These are phyloP conservation scores for Pythium grandisporangium DNA, from an alignment of 352 stramenopile genomes.

Conservation along the genomic window DNA sequence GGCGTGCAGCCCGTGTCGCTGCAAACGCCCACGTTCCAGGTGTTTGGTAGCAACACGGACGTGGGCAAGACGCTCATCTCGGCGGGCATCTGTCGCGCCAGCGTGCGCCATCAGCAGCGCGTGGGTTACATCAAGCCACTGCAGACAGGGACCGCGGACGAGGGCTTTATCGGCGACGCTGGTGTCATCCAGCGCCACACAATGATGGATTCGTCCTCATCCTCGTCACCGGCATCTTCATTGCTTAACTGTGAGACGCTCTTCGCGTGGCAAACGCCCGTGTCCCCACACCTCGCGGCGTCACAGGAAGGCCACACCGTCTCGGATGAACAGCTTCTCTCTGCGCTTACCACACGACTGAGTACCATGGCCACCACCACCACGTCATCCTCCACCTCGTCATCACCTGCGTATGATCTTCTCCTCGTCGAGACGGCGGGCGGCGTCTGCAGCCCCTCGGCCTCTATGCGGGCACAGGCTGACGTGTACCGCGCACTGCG, in stretches of 20 bases:
- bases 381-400: too few relatives aligned
- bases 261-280: slow-evolving; percentile 90
- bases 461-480: slow-evolving; percentile 84
- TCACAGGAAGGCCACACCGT: slow-evolving; percentile 80
- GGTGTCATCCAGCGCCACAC: slow-evolving; percentile 68
- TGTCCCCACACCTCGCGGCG: slow-evolving; percentile 92
- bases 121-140: slow-evolving; percentile 95
- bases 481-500: slow-evolving; percentile 90
- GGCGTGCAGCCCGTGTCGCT: slow-evolving; percentile 39
- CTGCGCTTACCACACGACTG: slow-evolving; percentile 52
- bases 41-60: slow-evolving; percentile 98
- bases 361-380: slow-evolving; percentile 21
- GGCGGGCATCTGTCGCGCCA: slow-evolving; percentile 86
- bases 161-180: slow-evolving; percentile 71
- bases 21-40: slow-evolving; percentile 69
- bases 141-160: slow-evolving; percentile 86
- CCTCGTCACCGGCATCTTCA: too few relatives aligned
- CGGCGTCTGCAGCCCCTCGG: slow-evolving; percentile 88
- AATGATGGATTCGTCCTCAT: slow-evolving; percentile 5
- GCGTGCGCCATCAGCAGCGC: slow-evolving; percentile 18
- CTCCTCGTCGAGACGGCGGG: slow-evolving; percentile 93
- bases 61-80: slow-evolving; percentile 96
- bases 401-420: slow-evolving; percentile 40
- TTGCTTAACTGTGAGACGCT: slow-evolving; percentile 75
- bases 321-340: slow-evolving; percentile 82